Evolutionary conservation across 805 yeast species (phyloP).

Genomic region (Ogataea chonburiensis): DNA sequence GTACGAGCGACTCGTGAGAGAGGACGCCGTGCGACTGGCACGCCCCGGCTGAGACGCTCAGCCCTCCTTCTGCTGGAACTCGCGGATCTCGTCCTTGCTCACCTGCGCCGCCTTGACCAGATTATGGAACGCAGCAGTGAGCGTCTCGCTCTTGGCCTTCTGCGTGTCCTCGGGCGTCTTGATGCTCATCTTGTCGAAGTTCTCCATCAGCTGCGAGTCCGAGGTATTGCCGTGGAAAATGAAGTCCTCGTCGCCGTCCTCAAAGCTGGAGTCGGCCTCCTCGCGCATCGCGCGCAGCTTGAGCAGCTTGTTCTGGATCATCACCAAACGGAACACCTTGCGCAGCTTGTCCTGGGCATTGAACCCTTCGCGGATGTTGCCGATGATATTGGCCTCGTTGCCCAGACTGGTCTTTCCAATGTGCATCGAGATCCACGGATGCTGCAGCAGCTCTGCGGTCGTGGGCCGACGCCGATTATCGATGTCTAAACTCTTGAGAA

Average conservation of each 20-base stretch:
- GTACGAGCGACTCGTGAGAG: slow-evolving; percentile 6
- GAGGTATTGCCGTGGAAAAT: slow-evolving; percentile 35
- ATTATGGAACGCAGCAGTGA: slow-evolving; percentile 33
- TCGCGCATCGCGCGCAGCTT: slow-evolving; percentile 63
- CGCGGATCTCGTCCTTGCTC: slow-evolving; percentile 31
- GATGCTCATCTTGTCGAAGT: slow-evolving; percentile 21
- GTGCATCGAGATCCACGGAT: slow-evolving; percentile 71
- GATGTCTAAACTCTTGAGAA: slow-evolving; percentile 64
- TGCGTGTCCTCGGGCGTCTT: slow-evolving; percentile 7
- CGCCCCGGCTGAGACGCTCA: slow-evolving; percentile 1
- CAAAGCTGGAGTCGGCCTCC: slow-evolving; percentile 44
- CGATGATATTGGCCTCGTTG: slow-evolving; percentile 63
- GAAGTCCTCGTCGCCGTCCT: slow-evolving; percentile 34
- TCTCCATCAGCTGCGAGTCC: slow-evolving; percentile 43
- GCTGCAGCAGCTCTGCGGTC: slow-evolving; percentile 58
- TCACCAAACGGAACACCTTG: slow-evolving; percentile 82
- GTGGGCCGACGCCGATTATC: slow-evolving; percentile 71
- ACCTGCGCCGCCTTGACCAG: slow-evolving; percentile 33
- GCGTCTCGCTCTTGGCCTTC: slow-evolving; percentile 26
- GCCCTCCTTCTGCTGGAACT: slow-evolving; percentile 26
- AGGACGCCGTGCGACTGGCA: slow-evolving; percentile 1
- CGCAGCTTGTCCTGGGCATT: slow-evolving; percentile 81
- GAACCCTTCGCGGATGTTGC: slow-evolving; percentile 76
- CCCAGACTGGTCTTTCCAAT: slow-evolving; percentile 24
- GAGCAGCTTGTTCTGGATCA: slow-evolving; percentile 73